These are phyloP conservation scores for Penstemon newberryi DNA, from an alignment of 257 asterid species.

Conservation along the genomic window DNA sequence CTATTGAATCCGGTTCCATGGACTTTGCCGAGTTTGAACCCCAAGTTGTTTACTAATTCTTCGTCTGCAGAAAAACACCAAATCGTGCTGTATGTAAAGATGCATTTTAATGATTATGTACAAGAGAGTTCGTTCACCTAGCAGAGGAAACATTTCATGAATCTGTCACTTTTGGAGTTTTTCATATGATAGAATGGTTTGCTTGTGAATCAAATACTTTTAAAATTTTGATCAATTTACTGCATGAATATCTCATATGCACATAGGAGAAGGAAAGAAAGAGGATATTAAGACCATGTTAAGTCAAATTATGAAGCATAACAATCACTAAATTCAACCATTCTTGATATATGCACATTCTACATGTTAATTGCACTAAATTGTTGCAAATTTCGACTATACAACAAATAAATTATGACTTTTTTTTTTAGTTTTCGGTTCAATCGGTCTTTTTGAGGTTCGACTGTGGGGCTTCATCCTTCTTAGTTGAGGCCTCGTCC, in stretches of 20 bases:
- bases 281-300: not conserved
- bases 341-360: conserved; percentile 22
- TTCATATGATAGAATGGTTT: not conserved
- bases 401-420: conserved; percentile 2
- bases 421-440: not conserved
- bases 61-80: not conserved
- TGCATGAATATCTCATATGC: not conserved
- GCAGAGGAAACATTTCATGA: conserved; percentile 30
- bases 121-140: conserved; percentile 20
- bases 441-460: conserved; percentile 47
- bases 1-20: conserved; percentile 92
- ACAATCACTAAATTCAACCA: not conserved
- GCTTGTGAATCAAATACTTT: not conserved
- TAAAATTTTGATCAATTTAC: not conserved
- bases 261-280: not conserved
- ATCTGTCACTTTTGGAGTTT: conserved; percentile 23
- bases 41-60: conserved; percentile 41
- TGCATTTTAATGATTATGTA: conserved; percentile 31
- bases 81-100: conserved; percentile 8
- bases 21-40: conserved; percentile 92
- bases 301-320: conserved; percentile 9
- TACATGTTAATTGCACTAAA: not conserved
- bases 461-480: conserved; percentile 29
- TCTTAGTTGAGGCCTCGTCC: conserved; percentile 23
- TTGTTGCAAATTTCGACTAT: conserved; percentile 24